Percentiles rank a stretch among this genome's conserved stretches.
phyloP scores from a whole-genome alignment of 331 rosid genomes.

The Pyrus hybrid region DNA sequence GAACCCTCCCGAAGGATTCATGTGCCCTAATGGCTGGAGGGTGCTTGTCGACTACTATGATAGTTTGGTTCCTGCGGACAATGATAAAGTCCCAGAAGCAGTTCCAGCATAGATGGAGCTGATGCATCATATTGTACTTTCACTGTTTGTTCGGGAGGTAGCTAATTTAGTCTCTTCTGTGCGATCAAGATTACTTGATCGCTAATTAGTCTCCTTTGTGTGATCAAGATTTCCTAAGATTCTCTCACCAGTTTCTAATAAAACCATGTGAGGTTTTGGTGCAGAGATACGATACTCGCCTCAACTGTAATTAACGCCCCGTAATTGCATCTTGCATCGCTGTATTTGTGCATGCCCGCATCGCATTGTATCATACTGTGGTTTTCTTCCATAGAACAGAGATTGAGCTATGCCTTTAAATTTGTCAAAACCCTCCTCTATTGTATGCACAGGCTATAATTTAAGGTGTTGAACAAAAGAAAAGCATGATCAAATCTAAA shows the following conservation, averaged over 20 bases:
- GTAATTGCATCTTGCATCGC: constrained; percentile 40
- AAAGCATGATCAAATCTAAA: background rate
- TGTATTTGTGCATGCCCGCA: constrained; percentile 28
- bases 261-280: constrained; percentile 36
- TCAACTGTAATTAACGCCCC: constrained; percentile 34
- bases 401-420: background rate
- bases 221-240: constrained; percentile 6
- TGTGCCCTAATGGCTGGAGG: constrained; percentile 98
- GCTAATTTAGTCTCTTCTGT: constrained; percentile 28
- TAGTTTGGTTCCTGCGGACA: constrained; percentile 48
- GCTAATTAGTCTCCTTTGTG: constrained; percentile 25
- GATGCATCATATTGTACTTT: constrained; percentile 23
- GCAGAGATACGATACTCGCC: constrained; percentile 34
- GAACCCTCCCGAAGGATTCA: constrained; percentile 94
- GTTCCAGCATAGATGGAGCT: constrained; percentile 50
- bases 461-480: background rate
- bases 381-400: constrained; percentile 14
- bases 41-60: constrained; percentile 89
- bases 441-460: background rate
- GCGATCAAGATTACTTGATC: constrained; percentile 8
- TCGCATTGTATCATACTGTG: constrained; percentile 42
- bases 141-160: constrained; percentile 33
- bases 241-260: constrained; percentile 32
- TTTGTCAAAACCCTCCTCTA: background rate
- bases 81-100: constrained; percentile 61